phyloP scores from a whole-genome alignment of 345 rosid genomes.

The Rhodamnia rubescens region DNA sequence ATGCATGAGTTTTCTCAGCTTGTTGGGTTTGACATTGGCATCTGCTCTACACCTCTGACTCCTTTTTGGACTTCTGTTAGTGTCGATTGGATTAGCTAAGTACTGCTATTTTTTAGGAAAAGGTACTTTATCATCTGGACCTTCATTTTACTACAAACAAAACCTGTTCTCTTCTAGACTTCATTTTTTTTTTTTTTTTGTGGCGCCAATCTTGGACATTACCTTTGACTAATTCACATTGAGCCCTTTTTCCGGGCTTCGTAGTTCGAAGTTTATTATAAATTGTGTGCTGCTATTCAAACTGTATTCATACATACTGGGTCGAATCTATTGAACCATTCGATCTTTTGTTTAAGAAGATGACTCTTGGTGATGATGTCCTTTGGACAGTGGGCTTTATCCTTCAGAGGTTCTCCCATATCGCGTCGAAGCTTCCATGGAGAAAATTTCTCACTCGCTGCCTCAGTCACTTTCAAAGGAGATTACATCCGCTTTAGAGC shows the following conservation, averaged over 20 bases:
- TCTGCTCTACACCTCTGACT: background rate
- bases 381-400: conserved; percentile 45
- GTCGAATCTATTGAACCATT: background rate
- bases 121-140: background rate
- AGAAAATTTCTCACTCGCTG: conserved; percentile 2
- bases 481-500: conserved; percentile 18
- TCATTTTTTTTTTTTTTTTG: background rate
- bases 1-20: background rate
- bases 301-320: background rate
- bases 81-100: background rate
- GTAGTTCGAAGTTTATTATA: background rate
- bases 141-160: background rate
- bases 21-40: background rate
- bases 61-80: background rate
- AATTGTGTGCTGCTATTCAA: background rate
- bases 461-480: conserved; percentile 15
- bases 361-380: background rate
- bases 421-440: conserved; percentile 7
- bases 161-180: background rate
- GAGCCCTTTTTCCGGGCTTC: background rate
- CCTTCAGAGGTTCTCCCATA: conserved; percentile 36
- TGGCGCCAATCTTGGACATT: background rate
- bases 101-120: background rate
- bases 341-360: background rate
- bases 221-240: background rate